Evolutionary conservation across 768 basidiomycete genomes (phyloP), one percentile per base, ranked within the genome.

Genomic region (Pulveroboletus ravenelii): DNA sequence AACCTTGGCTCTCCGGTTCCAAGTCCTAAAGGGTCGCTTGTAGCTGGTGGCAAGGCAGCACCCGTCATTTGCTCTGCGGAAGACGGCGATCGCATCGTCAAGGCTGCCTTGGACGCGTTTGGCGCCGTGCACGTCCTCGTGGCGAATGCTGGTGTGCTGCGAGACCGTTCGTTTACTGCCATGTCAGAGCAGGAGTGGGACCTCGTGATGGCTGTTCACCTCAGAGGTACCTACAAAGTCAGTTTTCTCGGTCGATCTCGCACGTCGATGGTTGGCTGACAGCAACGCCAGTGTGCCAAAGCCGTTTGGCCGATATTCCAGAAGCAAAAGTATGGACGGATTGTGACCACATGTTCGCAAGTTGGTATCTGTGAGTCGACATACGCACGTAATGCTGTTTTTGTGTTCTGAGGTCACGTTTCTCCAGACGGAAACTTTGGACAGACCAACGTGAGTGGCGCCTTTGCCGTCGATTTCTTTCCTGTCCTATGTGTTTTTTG

Each of bases 301-400:
- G 96, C 95, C 6, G 87, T 90, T 23, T 99, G 96, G 96, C 93
- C 94, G 1, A 73, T 91, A 59, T 97, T 99, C 81, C 87, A 89
- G 69, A 87, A 93, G 72, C 95, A 98, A 67, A 93, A 92, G 70
- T 96, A 85, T 64, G 96, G 96, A 27, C 84, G 96, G 39, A 93
- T 99, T 62, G 80, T 98, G 46, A 95, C 89, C 29, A 97, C 93
- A n/a, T 80, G 83, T 52, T 97, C 93, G 2, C 85, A 86, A 64
- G 92, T 92, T 44, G 95, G 94, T 52, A 84, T 98, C 47, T 93
- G 92, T 93, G 61, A 62, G 89, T 77, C 2, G n/a, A 51, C 6
- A 1, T 15, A 14, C 18, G 25, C 35, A 5, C 32, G 10, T 31
- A 37, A 41, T 23, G 10, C 6, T 52, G 17, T 23, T 41, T n/a